Evolutionary conservation across 140 eudicot species (phyloP), one percentile per base, ranked within the genome.

Genomic region (Bidens hawaiensis): DNA sequence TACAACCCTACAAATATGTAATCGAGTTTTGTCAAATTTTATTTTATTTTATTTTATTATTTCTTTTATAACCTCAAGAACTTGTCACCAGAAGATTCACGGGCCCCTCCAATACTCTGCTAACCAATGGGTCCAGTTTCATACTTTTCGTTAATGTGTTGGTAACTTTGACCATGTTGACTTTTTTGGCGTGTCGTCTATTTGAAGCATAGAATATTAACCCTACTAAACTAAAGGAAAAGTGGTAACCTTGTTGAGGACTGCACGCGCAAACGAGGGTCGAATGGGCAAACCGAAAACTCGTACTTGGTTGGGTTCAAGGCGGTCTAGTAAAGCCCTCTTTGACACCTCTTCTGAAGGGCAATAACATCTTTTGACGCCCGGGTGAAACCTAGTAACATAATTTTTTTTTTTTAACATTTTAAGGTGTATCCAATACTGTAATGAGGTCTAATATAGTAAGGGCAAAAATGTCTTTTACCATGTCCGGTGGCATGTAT

Each of bases 401-500:
- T 41, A 48, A 49, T n/a, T n/a, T n/a, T n/a, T n/a, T n/a, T n/a
- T n/a, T 38, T 65, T 67, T 6, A 60, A 11, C 10, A 2, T 18
- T 60, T 38, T 15, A 9, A 1, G 36, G 60, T 6, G 46, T 24
- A 16, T 56, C n/a, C 3, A 57, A 24, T 36, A 21, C 1, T 7
- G 45, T 17, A 47, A 48, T 58, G 6, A 49, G 24, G 52, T 17
- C 21, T 2, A 21, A 14, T 2, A 14, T 2, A 1, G 15, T 15
- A 52, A 38, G 60, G 22, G 68, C 43, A 59, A 6, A 14, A 38
- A 67, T 10, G 74, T n/a, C 57, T 33, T 70, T 81, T 64, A 91
- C 98, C 99, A 93, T 60, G 96, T 85, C 4, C 82, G 93, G 53
- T 93, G 99, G 73, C 99, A 93, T 33, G 99, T 88, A 22, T 76